These are phyloP conservation scores for Biscogniauxia marginata DNA, from an alignment of 2,329 filamentous ascomycete genomes.

Conservation along the genomic window DNA sequence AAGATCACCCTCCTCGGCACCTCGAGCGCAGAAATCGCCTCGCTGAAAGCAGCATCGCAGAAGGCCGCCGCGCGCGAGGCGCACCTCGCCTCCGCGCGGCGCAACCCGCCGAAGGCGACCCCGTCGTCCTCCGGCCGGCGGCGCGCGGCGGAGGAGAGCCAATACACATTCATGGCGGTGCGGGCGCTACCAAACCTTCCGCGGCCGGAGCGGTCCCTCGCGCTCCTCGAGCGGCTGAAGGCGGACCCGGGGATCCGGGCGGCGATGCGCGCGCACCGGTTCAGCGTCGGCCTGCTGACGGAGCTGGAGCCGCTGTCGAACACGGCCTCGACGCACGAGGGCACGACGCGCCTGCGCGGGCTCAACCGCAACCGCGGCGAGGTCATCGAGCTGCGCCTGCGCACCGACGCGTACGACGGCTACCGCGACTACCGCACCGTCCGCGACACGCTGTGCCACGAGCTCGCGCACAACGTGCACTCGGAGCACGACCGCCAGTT, in stretches of 20 bases:
- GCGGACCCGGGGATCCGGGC: constrained; percentile 82
- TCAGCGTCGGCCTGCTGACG: constrained; percentile 80
- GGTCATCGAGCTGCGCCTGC: constrained; percentile 82
- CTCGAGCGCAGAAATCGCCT: constrained; percentile 57
- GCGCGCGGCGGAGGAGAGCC: constrained; percentile 52
- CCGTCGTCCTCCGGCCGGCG: constrained; percentile 29
- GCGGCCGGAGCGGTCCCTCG: constrained; percentile 66
- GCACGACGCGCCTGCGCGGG: constrained; percentile 73
- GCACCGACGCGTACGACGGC: constrained; percentile 93
- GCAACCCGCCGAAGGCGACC: constrained; percentile 28
- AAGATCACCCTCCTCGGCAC: constrained; percentile 67
- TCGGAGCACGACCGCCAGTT: constrained; percentile 82
- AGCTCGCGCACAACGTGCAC: constrained; percentile 89
- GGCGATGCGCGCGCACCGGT: constrained; percentile 81
- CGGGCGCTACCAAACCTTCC: constrained; percentile 76
- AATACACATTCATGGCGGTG: constrained; percentile 80
- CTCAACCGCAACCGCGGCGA: constrained; percentile 86
- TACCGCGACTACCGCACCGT: constrained; percentile 93
- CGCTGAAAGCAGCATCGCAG: constrained; percentile 50
- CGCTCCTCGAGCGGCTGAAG: constrained; percentile 72
- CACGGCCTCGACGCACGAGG: constrained; percentile 69
- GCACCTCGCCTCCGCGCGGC: constrained; percentile 34
- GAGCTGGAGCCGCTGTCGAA: constrained; percentile 92
- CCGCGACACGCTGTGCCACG: constrained; percentile 88
- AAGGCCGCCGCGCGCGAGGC: constrained; percentile 48